These are phyloP conservation scores for Aureobasidium leucospermi DNA, from an alignment of 2,329 filamentous ascomycete genomes.

Conservation along the genomic window DNA sequence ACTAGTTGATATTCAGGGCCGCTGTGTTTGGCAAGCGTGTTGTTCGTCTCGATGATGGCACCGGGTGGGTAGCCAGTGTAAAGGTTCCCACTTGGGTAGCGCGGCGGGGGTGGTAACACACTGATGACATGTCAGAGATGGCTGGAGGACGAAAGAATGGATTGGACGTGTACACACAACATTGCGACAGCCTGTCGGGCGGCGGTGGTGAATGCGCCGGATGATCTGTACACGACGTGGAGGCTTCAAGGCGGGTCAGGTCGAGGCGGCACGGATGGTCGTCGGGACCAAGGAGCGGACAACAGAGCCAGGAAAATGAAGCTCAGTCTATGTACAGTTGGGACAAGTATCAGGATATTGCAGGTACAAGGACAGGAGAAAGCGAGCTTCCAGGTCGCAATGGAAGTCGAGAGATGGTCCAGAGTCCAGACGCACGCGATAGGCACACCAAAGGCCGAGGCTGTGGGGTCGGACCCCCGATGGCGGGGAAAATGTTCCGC, in stretches of 20 bases:
- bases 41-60: constrained; percentile 86
- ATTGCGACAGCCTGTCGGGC: neutral
- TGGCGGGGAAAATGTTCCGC: neutral
- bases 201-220: neutral
- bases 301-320: neutral
- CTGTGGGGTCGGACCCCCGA: neutral
- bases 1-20: constrained; percentile 83
- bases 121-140: constrained; percentile 35
- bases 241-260: neutral
- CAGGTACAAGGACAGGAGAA: neutral
- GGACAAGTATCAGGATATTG: too few relatives aligned
- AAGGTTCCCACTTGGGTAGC: constrained; percentile 71
- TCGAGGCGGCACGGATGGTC: neutral
- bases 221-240: neutral
- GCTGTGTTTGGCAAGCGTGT: constrained; percentile 70
- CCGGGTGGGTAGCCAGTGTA: constrained; percentile 59
- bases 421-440: neutral
- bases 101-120: constrained; percentile 75
- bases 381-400: neutral
- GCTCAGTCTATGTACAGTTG: neutral
- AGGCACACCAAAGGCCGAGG: neutral
- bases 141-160: too few relatives aligned
- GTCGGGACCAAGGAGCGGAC: neutral
- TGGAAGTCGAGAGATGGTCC: neutral
- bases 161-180: neutral